These are phyloP conservation scores for Apiospora malaysiana DNA, from an alignment of 2,329 filamentous ascomycete genomes.

Conservation along the genomic window DNA sequence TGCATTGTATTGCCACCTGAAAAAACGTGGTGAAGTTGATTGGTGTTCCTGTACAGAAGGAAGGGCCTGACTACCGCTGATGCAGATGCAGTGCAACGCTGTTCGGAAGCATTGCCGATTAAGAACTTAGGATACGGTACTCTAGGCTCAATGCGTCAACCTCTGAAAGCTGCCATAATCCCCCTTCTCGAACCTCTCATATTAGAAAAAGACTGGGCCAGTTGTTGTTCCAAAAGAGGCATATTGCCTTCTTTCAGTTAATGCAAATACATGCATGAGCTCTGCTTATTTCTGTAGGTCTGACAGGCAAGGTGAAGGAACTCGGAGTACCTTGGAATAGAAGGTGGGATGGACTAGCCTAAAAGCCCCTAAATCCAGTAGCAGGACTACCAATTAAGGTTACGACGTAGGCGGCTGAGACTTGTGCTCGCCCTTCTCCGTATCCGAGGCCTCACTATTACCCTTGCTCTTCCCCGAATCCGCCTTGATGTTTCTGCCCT, in stretches of 20 bases:
- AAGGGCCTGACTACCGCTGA: background rate
- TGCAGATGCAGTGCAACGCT: background rate
- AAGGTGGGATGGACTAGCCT: background rate
- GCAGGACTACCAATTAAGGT: background rate
- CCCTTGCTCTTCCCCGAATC: background rate
- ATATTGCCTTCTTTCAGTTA: background rate
- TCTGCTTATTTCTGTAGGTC: background rate
- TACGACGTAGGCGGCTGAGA: background rate
- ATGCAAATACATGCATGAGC: background rate
- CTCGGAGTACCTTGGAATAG: background rate
- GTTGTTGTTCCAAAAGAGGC: too few species aligned
- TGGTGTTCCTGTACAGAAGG: background rate
- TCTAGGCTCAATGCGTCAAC: background rate
- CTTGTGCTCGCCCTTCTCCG: background rate
- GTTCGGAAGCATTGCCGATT: background rate
- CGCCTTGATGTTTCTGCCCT: conserved; percentile 49
- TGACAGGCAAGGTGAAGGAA: background rate
- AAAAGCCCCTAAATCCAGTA: background rate
- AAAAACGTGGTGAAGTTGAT: background rate
- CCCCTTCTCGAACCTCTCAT: background rate
- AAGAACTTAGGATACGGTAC: background rate
- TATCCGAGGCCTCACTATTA: background rate
- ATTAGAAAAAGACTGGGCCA: background rate
- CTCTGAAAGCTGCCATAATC: background rate
- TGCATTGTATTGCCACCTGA: background rate